Base-by-base conservation (phyloP, 1,139 yeast genomes). In the Saccharomyces hybrid region DNA sequence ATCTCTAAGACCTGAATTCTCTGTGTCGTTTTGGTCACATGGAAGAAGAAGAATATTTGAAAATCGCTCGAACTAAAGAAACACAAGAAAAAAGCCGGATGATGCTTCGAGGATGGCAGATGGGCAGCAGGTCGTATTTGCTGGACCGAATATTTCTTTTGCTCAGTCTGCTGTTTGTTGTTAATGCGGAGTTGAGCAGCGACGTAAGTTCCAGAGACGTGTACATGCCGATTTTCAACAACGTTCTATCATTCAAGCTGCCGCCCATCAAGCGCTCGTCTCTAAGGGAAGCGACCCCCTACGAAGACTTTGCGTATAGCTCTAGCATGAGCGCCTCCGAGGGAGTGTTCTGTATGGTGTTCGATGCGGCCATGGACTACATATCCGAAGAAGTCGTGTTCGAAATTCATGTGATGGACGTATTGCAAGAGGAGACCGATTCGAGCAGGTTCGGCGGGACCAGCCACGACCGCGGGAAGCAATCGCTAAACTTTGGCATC, bases 391-490 rank as follows among this genome's bases (percentile, higher is more conserved):
- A 57, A 12, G 47, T 56, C 24, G 32, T 48, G 47, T 60, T 59
- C 44, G 48, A 52, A 49, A 50, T 62, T 8, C 49, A 51, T 19
- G 60, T 64, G 38, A 51, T 55, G 34, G 63, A 63, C 38, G 51
- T 51, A 24, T 46, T 59, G 42, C 59, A 59, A 11, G 48, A 56
- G 31, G 48, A 57, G 19, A 54, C 57, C 1, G 60, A 62, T 51
- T 47, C 54, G 26, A 51, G 49, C 16, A 51, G 68, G 42, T 62
- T 62, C 52, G 68, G 68, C 11, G 64, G 64, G 26, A 62, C 62
- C 9, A 60, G 64, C 52, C 57, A 51, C 27, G 58, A 59, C 7
- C 50, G 54, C 27, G 66, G 66, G 12, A 60, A 59, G 44, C 68
- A 65, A 51, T 55, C 58, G 8, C 51, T 64, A 21, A 56, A 60